Base-by-base conservation (phyloP, 1,284 basidiomycete genomes). In the Naganishia sp. region DNA sequence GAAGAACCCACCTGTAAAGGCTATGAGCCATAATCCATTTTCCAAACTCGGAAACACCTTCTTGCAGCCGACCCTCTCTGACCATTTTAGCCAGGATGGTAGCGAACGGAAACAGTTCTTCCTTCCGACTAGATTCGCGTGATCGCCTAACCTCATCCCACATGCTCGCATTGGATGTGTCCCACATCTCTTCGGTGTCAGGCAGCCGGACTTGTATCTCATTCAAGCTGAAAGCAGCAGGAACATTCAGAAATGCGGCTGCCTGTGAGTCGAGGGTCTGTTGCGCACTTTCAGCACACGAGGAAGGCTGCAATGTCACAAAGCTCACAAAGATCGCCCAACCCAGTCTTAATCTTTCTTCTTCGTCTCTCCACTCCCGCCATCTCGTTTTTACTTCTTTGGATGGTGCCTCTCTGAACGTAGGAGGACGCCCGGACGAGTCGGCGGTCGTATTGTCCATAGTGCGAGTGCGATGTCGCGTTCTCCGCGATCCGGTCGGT, bases 311-410 rank as follows among this genome's bases (percentile, higher is more conserved):
- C 17, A 35, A 13, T n/a, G n/a, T 25, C 28, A 18, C 3, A 5
- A 6, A 13, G 71, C 72, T 71, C 52, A 75, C 74, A 61, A 71
- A 75, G 7, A 73, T 71, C 41, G 71, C 74, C 74, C 74, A 75
- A 9, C 74, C 74, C 5, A 75, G 45, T n/a, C 74, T 54, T 25
- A 72, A 31, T 51, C 68, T 68, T 18, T 69, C 67, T 45, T 75
- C 74, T 43, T 75, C 74, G 21, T 74, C 73, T 39, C 72, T 55
- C 66, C 72, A 75, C 17, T 71, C 71, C 41, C 67, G 55, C 67
- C 70, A 71, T 31, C 70, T 53, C 32, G 66, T 68, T 46, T 72
- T 71, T 0, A 58, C 54, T 46, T 69, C 67, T 13, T 71, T 55
- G 11, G 71, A 68, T 6, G 47, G 1, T 7, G 10, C 21, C 32